Conservation (phyloP, 257 asterid species). For the Plectranthus barbatus region DNA sequence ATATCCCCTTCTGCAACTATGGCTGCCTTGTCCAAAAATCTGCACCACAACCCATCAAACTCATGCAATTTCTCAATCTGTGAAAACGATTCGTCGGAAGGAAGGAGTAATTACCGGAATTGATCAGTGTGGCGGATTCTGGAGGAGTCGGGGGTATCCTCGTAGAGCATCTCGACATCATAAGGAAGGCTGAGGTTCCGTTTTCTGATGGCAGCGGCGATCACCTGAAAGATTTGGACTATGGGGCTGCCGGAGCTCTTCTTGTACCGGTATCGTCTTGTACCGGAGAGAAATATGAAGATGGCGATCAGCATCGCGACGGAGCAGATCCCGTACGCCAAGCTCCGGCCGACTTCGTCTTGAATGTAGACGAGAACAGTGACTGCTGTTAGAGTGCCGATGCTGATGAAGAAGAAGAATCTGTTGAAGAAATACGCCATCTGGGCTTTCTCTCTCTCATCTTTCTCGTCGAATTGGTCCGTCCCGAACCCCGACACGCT, state of each 20-base stretch:
- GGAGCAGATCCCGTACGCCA: slow-evolving; percentile 74
- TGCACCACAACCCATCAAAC: not conserved
- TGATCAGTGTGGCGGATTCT: slow-evolving; percentile 66
- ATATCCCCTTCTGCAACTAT: slow-evolving; percentile 60
- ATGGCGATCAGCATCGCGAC: slow-evolving; percentile 52
- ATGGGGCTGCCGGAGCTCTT: slow-evolving; percentile 66
- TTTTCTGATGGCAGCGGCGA: slow-evolving; percentile 55
- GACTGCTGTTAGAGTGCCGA: slow-evolving; percentile 74
- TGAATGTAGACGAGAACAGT: slow-evolving; percentile 81
- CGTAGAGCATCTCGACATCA: slow-evolving; percentile 43
- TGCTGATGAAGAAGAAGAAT: slow-evolving; percentile 87
- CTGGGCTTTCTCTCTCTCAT: slow-evolving; percentile 67
- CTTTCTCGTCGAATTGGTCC: slow-evolving; percentile 87
- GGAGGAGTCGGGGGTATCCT: slow-evolving; percentile 43
- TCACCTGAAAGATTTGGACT: slow-evolving; percentile 66
- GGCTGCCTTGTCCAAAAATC: slow-evolving; percentile 85
- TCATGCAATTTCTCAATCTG: too few relatives aligned
- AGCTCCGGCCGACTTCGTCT: slow-evolving; percentile 65
- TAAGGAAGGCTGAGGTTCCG: slow-evolving; percentile 46
- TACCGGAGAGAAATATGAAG: slow-evolving; percentile 52
- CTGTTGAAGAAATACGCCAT: slow-evolving; percentile 81
- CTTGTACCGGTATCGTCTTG: slow-evolving; percentile 61
- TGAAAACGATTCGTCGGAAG: too few relatives aligned
- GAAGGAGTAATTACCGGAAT: slow-evolving; percentile 35
- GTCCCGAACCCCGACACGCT: slow-evolving; percentile 87